These are phyloP conservation scores for Yueomyces sp. DNA, from an alignment of 805 yeast species.

Conservation along the genomic window DNA sequence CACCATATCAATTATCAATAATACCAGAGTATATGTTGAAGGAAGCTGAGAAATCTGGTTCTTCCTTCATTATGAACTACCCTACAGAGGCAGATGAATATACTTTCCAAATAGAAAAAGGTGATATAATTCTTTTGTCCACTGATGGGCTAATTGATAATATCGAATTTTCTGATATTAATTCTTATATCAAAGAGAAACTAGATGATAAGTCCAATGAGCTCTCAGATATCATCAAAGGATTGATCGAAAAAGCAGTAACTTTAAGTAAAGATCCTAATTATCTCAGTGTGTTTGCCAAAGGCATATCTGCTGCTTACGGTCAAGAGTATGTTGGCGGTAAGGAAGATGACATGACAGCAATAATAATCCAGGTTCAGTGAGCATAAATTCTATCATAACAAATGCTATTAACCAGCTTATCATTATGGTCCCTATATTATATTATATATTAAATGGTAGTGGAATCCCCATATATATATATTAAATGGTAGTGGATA, in stretches of 20 bases:
- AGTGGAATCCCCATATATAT: background rate
- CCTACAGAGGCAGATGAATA: constrained; percentile 61
- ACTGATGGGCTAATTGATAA: constrained; percentile 94
- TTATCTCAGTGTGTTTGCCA: constrained; percentile 78
- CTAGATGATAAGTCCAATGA: constrained; percentile 13
- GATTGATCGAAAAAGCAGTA: constrained; percentile 54
- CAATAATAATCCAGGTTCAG: constrained; percentile 58
- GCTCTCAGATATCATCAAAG: constrained; percentile 34
- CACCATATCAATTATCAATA: constrained; percentile 82
- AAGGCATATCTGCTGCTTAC: constrained; percentile 17
- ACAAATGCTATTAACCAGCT: too few species aligned
- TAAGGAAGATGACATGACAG: constrained; percentile 88
- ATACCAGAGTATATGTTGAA: constrained; percentile 52
- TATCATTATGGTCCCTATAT: too few species aligned
- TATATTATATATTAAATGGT: too few species aligned
- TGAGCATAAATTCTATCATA: background rate
- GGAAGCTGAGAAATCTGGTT: constrained; percentile 40
- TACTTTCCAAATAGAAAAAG: constrained; percentile 47
- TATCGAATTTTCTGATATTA: constrained; percentile 59
- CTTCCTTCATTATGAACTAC: constrained; percentile 53
- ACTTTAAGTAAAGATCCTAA: constrained; percentile 56
- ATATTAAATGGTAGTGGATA: too few species aligned
- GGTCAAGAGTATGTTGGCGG: constrained; percentile 57
- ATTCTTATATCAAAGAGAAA: constrained; percentile 47
- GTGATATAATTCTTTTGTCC: constrained; percentile 73